Percentiles rank a stretch among this genome's conserved stretches.
Conservation (phyloP, 2,329 filamentous ascomycete genomes). For the Aspergillus aculeatus region DNA sequence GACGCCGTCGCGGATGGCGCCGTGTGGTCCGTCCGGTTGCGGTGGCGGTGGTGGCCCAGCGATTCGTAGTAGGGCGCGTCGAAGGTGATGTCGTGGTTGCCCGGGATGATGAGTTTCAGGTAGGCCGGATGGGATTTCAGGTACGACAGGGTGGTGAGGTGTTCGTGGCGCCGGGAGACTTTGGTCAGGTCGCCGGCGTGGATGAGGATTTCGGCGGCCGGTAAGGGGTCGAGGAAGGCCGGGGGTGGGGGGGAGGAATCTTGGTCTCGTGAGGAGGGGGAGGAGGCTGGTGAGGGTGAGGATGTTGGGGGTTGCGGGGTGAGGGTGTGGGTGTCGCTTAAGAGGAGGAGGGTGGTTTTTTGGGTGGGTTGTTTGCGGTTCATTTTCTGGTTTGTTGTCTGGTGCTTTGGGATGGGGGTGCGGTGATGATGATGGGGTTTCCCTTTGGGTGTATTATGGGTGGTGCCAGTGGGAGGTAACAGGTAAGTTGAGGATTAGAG, state of each 20-base stretch:
- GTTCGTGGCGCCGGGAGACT: conserved; percentile 49
- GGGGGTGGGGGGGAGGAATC: conserved; percentile 10
- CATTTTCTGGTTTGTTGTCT: too few relatives aligned
- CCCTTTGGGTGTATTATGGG: too few relatives aligned
- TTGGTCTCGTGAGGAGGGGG: conserved; percentile 23
- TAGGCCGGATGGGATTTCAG: conserved; percentile 51
- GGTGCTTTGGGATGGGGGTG: too few relatives aligned
- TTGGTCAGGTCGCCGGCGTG: conserved; percentile 61
- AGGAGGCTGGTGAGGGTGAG: conserved; percentile 31
- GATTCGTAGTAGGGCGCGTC: conserved; percentile 51
- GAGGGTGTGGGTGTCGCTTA: conserved; percentile 45
- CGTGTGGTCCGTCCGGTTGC: conserved; percentile 16
- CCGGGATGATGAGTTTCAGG: conserved; percentile 62
- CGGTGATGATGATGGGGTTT: too few relatives aligned
- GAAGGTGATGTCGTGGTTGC: conserved; percentile 62
- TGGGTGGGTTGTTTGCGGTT: conserved; percentile 13
- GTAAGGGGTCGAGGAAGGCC: conserved; percentile 46
- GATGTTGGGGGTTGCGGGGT: conserved; percentile 30
- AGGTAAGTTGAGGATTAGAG: too few relatives aligned
- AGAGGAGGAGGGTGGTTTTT: conserved; percentile 44
- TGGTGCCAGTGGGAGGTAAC: too few relatives aligned
- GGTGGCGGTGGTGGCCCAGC: conserved; percentile 30
- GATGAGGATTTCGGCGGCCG: conserved; percentile 53
- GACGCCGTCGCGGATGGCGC: conserved; percentile 13
- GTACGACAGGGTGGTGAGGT: conserved; percentile 48